Evolutionary conservation across 2,329 filamentous ascomycete genomes (phyloP), one percentile per base, ranked within the genome.

Genomic region (Exophiala calicioides): DNA sequence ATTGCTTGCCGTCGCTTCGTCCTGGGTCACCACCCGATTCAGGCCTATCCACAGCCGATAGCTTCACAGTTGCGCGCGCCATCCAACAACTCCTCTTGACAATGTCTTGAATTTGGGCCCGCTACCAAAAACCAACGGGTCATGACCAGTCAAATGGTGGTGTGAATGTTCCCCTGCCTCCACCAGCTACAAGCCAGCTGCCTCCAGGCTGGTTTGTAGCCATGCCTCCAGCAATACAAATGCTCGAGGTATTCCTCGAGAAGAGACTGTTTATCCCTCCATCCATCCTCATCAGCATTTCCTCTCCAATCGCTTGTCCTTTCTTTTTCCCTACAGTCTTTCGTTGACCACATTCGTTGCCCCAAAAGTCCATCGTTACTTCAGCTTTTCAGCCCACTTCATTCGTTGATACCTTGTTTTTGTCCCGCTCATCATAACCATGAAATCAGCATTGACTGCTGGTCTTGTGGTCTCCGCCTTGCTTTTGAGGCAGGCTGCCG

Each of bases 1-100:
- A 12, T n/a, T 20, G 9, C 47, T 38, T 38, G 47, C n/a, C n/a
- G 10, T 34, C 26, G 26, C 38, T 21, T 56, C 38, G 62, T 30
- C 18, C 29, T 21, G 24, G 26, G 88, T 85, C 90, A 90, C 96
- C 49, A 93, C 78, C 1, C 82, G 83, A 45, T 84, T 77, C 1
- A 85, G 86, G 58, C 85, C 82, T 2, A n/a, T 85, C 80, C 34
- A 93, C 26, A 46, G 13, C 30, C 20, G 16, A 12, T 26, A 31
- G 32, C 24, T 18, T 20, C 35, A 18, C 13, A 24, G 29, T 43
- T 18, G 47, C 51, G 51, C 46, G 47, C 48, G 47, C 47, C 37
- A 48, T 29, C 16, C 19, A 21, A 24, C 31, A 8, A 29, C 20
- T 41, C 34, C 29, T 19, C 47, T 46, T 49, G 48, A 55, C 15